Evolutionary conservation across 129 eudicot species (phyloP).

Genomic region (Tagetes patula): DNA sequence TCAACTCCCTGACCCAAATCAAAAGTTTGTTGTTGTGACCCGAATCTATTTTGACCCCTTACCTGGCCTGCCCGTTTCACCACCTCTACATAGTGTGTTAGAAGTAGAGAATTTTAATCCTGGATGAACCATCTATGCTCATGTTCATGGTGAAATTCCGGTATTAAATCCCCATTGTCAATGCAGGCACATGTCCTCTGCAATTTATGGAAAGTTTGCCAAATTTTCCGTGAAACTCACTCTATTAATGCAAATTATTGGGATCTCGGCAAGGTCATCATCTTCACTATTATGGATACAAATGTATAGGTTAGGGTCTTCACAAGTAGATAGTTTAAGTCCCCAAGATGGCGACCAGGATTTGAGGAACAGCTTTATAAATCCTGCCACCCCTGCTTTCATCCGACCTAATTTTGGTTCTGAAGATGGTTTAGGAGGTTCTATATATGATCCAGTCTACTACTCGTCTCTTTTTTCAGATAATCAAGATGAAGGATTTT

Average conservation of each 20-base stretch:
- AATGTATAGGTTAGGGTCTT: conserved; percentile 92
- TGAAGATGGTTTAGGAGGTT: conserved; percentile 79
- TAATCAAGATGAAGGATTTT: conserved; percentile 47
- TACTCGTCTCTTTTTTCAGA: conserved; percentile 83
- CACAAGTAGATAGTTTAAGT: conserved; percentile 52
- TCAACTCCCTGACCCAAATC: background rate
- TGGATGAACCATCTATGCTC: conserved; percentile 9
- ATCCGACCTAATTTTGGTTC: conserved; percentile 55
- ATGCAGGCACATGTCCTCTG: conserved; percentile 76
- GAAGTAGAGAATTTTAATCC: background rate
- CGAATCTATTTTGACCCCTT: background rate
- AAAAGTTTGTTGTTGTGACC: background rate
- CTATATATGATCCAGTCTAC: conserved; percentile 81
- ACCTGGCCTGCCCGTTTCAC: background rate
- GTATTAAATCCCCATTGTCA: conserved; percentile 19
- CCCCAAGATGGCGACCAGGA: conserved; percentile 72
- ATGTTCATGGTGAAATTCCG: conserved; percentile 13
- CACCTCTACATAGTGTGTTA: background rate
- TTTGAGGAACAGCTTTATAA: conserved; percentile 80
- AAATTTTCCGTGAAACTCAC: conserved; percentile 67
- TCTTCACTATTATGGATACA: conserved; percentile 86
- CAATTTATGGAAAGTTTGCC: conserved; percentile 55
- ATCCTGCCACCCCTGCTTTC: conserved; percentile 69
- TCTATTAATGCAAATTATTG: conserved; percentile 74
- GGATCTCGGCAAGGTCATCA: conserved; percentile 60